phyloP scores from a whole-genome alignment of 177 flowering plant genomes.

The Tripterygium wilfordii region DNA sequence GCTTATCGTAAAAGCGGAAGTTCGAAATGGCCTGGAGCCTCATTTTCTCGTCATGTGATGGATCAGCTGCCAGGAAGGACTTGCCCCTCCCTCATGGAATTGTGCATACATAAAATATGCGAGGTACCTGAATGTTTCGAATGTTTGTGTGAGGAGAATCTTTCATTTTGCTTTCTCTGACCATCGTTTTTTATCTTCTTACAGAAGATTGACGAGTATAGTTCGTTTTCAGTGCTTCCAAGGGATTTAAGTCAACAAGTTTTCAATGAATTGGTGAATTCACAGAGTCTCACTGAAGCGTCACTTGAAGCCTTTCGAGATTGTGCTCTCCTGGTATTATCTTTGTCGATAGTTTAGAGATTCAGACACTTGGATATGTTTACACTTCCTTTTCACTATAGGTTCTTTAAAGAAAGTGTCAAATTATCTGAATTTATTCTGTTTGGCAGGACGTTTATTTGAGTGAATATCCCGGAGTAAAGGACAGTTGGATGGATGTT shows the following conservation, averaged over 20 bases:
- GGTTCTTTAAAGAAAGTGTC: no score
- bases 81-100: slow-evolving; percentile 59
- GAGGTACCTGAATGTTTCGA: slow-evolving; percentile 40
- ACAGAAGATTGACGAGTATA: slow-evolving; percentile 54
- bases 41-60: slow-evolving; percentile 28
- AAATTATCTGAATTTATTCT: background rate
- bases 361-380: no score
- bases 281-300: slow-evolving; percentile 39
- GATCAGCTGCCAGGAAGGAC: slow-evolving; percentile 26
- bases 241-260: slow-evolving; percentile 87
- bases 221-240: slow-evolving; percentile 63
- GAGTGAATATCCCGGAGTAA: slow-evolving; percentile 78
- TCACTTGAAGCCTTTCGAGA: slow-evolving; percentile 75
- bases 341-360: background rate
- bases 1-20: slow-evolving; percentile 57
- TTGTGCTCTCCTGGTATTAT: slow-evolving; percentile 78
- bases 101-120: slow-evolving; percentile 47
- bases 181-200: no score
- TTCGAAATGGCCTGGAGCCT: slow-evolving; percentile 59
- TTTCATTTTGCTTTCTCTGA: background rate
- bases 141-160: no score
- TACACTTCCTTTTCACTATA: no score
- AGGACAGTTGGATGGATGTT: slow-evolving; percentile 82
- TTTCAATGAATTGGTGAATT: slow-evolving; percentile 66
- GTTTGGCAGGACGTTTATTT: slow-evolving; percentile 59